A percentile compares a stretch with the other conserved stretches of the same genome.
These are phyloP conservation scores for Fagopyrum tataricum DNA, from an alignment of 148 eudicot species.

Conservation along the genomic window DNA sequence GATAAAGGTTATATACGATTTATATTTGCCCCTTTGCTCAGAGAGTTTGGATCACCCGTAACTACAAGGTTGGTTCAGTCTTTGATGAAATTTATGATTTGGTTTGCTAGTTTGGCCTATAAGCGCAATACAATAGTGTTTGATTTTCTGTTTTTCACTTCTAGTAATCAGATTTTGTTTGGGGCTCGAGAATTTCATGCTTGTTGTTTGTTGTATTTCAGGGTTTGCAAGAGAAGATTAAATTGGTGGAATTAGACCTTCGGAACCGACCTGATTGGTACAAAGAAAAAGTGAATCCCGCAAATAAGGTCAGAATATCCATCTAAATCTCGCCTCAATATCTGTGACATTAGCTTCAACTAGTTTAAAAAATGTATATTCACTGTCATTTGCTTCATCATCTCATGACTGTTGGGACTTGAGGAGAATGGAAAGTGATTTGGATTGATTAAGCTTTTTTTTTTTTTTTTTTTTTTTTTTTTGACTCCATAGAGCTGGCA, in stretches of 20 bases:
- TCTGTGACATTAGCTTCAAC: too few species aligned
- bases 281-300: slow-evolving; percentile 77
- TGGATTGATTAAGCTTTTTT: too few species aligned
- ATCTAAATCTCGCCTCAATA: neutral
- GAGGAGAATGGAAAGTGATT: too few species aligned
- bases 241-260: slow-evolving; percentile 56
- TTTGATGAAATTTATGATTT: neutral
- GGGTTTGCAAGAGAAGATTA: slow-evolving; percentile 77
- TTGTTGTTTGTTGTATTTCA: slow-evolving; percentile 17
- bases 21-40: slow-evolving; percentile 64
- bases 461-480: too few species aligned
- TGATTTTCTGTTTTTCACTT: neutral
- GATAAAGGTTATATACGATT: slow-evolving; percentile 44
- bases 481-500: neutral
- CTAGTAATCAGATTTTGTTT: neutral
- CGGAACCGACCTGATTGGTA: slow-evolving; percentile 71
- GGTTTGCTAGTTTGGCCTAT: neutral
- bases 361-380: too few species aligned
- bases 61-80: slow-evolving; percentile 39
- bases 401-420: neutral
- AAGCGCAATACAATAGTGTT: neutral
- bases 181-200: neutral
- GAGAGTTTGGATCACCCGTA: slow-evolving; percentile 64
- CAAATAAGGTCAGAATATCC: slow-evolving; percentile 39
- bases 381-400: too few species aligned